These are phyloP conservation scores for Oryza meyeriana DNA, from an alignment of 176 grass and related monocot species.

Conservation along the genomic window DNA sequence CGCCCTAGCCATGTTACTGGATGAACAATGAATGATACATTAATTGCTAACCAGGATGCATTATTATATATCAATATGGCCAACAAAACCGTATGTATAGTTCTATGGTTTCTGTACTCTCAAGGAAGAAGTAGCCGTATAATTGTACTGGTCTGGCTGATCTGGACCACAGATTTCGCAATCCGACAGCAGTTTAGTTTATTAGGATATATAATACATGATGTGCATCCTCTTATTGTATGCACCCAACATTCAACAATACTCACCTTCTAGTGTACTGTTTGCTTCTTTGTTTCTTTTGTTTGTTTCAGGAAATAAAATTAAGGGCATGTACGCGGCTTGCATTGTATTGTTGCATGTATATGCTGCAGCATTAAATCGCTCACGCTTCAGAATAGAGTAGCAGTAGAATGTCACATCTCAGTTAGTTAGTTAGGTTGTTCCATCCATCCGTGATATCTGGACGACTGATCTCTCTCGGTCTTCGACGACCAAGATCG, in stretches of 20 bases:
- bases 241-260: background rate
- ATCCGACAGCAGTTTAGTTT: background rate
- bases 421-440: conserved; percentile 12
- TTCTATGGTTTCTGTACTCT: background rate
- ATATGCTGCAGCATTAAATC: background rate
- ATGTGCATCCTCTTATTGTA: background rate
- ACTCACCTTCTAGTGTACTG: background rate
- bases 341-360: background rate
- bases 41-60: background rate
- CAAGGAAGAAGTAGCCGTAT: background rate
- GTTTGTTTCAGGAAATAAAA: background rate
- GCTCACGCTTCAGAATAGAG: background rate
- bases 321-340: background rate
- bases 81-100: background rate
- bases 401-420: background rate
- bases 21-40: background rate
- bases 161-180: background rate
- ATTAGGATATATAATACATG: background rate
- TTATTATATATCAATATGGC: background rate
- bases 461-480: background rate
- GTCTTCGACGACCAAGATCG: background rate
- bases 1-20: background rate
- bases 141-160: background rate
- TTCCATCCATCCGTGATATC: conserved; percentile 11
- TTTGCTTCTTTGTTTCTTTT: background rate